A percentile compares a stretch with the other conserved stretches of the same genome.
phyloP scores from a whole-genome alignment of 805 yeast species.

The Yamadazyma akitaensis region DNA sequence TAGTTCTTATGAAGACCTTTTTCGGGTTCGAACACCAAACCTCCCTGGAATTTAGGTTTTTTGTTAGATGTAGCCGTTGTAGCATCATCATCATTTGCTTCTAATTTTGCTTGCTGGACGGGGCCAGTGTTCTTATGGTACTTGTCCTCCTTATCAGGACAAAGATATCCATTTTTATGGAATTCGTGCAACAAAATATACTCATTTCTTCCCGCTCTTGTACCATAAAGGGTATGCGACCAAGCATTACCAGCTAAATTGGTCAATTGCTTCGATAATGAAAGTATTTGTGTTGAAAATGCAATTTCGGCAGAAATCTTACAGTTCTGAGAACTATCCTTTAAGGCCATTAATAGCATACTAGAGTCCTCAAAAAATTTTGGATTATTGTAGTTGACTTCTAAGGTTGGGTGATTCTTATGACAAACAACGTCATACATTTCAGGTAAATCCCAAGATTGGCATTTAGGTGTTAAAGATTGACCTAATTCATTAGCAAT shows the following conservation, averaged over 20 bases:
- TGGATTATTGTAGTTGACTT: slow-evolving; percentile 68
- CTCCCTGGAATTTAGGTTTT: slow-evolving; percentile 83
- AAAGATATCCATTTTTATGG: slow-evolving; percentile 69
- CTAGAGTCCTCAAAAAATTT: slow-evolving; percentile 64
- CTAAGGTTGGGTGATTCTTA: slow-evolving; percentile 57
- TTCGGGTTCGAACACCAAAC: slow-evolving; percentile 95
- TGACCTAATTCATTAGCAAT: slow-evolving; percentile 93
- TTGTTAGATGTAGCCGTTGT: slow-evolving; percentile 50
- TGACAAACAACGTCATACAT: slow-evolving; percentile 82
- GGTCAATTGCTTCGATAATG: slow-evolving; percentile 87
- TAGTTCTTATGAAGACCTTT: slow-evolving; percentile 89
- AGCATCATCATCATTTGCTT: slow-evolving; percentile 41
- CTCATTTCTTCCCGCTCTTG: slow-evolving; percentile 95
- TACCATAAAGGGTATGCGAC: slow-evolving; percentile 92
- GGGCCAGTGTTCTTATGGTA: slow-evolving; percentile 33
- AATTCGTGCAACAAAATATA: slow-evolving; percentile 91
- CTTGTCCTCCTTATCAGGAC: slow-evolving; percentile 76
- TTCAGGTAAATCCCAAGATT: slow-evolving; percentile 89
- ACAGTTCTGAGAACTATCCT: slow-evolving; percentile 65
- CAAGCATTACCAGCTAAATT: slow-evolving; percentile 96
- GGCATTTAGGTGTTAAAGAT: slow-evolving; percentile 86
- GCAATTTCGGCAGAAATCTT: slow-evolving; percentile 74
- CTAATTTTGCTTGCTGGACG: slow-evolving; percentile 33
- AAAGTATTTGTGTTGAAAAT: slow-evolving; percentile 76
- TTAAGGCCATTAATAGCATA: slow-evolving; percentile 64